phyloP scores from a whole-genome alignment of 2,329 filamentous ascomycete genomes.

The Aspergillus ochraceoroseus region DNA sequence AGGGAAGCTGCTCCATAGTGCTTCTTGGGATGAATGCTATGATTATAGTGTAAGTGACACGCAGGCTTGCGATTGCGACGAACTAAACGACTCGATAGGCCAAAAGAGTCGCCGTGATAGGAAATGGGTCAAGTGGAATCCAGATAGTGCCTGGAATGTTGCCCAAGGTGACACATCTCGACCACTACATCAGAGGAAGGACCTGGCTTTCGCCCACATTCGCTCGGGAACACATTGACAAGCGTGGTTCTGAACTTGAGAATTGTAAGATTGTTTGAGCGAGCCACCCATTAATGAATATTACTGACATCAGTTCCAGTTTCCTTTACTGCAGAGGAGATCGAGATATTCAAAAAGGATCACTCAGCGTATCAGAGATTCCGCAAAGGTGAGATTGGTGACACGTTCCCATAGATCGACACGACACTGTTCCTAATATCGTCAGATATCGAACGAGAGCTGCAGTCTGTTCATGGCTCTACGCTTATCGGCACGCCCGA shows the following conservation, averaged over 20 bases:
- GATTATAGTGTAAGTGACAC: slow-evolving; percentile 28
- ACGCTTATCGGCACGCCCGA: slow-evolving; percentile 29
- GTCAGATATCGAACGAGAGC: slow-evolving; percentile 32
- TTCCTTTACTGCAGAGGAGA: slow-evolving; percentile 31
- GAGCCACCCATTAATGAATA: neutral
- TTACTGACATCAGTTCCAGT: slow-evolving; percentile 21
- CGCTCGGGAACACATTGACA: slow-evolving; percentile 28
- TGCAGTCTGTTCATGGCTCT: slow-evolving; percentile 32
- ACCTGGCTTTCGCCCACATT: slow-evolving; percentile 32
- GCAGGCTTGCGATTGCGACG: too few relatives aligned
- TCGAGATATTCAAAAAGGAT: slow-evolving; percentile 32
- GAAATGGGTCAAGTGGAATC: slow-evolving; percentile 41
- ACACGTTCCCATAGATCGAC: too few relatives aligned
- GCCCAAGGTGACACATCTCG: slow-evolving; percentile 39
- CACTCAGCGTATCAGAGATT: slow-evolving; percentile 31
- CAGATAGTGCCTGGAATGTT: slow-evolving; percentile 40
- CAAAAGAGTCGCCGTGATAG: slow-evolving; percentile 37
- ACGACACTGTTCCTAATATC: too few relatives aligned
- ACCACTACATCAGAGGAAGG: slow-evolving; percentile 34
- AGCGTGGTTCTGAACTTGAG: slow-evolving; percentile 24
- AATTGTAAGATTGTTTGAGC: slow-evolving; percentile 30
- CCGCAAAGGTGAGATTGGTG: slow-evolving; percentile 30
- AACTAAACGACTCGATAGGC: slow-evolving; percentile 18
- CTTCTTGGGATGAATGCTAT: slow-evolving; percentile 40
- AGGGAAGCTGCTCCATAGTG: slow-evolving; percentile 45